Evolutionary conservation across 176 grass and related monocot genomes (phyloP).

Genomic region (Alloteropsis semialata): DNA sequence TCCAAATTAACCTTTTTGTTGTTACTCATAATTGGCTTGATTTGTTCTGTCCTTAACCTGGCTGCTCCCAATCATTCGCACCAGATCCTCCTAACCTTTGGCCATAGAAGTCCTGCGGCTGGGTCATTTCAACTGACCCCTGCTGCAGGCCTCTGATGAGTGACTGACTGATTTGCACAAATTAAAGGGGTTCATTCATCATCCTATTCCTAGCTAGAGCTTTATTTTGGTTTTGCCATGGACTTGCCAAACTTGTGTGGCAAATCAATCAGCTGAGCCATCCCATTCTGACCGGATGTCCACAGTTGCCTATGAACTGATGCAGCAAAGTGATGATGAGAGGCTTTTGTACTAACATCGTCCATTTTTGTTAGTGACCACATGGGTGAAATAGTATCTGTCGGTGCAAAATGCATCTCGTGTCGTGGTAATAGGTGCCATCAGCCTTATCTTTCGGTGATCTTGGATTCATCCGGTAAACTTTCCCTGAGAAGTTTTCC

Average conservation of each 20-base stretch:
- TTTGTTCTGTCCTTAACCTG: not conserved
- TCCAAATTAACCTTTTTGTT: not conserved
- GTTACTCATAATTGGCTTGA: slow-evolving; percentile 3
- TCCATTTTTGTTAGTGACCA: not conserved
- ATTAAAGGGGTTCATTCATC: not conserved
- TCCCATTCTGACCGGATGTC: not conserved
- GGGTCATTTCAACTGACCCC: not conserved
- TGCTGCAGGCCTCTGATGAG: not conserved
- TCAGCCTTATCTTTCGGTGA: not conserved
- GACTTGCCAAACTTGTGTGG: not conserved
- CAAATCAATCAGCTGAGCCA: not conserved
- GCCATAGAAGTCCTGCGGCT: not conserved
- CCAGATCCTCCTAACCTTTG: not conserved
- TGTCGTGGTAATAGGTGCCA: not conserved
- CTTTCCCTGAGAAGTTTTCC: no score
- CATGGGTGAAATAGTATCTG: not conserved
- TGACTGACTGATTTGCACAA: not conserved
- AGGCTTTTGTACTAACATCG: not conserved
- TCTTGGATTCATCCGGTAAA: not conserved
- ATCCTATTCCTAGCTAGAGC: not conserved
- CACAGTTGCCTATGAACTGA: not conserved
- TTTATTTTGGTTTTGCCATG: not conserved
- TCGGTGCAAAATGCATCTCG: not conserved
- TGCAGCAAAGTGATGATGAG: not conserved
- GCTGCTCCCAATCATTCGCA: slow-evolving; percentile 13